Percentiles rank a stretch among this genome's conserved stretches.
phyloP scores from a whole-genome alignment of 805 yeast genomes.

The Sugiyamaella americana region DNA sequence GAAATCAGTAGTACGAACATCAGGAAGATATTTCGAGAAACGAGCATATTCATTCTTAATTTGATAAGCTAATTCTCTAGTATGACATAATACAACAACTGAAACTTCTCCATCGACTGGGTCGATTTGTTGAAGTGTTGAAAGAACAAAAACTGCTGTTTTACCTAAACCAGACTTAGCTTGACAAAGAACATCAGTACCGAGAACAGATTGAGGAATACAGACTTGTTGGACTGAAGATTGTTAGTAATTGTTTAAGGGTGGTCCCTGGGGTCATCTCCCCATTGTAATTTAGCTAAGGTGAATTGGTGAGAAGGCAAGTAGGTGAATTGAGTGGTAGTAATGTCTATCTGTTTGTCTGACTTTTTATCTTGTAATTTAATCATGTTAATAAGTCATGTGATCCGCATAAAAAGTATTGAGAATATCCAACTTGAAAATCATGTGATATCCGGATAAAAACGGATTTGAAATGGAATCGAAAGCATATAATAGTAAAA shows the following conservation, averaged over 20 bases:
- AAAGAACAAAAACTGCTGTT: constrained; percentile 94
- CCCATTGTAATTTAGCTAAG: too few relatives aligned
- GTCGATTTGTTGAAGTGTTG: constrained; percentile 94
- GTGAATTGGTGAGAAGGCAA: too few relatives aligned
- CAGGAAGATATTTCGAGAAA: constrained; percentile 98
- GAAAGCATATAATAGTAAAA: too few relatives aligned
- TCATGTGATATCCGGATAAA: too few relatives aligned
- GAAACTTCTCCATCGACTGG: constrained; percentile 97
- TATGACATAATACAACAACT: constrained; percentile 92
- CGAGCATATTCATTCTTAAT: constrained; percentile 95
- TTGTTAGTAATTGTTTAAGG: neutral
- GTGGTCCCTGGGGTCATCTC: too few relatives aligned
- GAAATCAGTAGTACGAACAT: constrained; percentile 91
- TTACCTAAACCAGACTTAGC: constrained; percentile 99
- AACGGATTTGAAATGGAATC: too few relatives aligned
- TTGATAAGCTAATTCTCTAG: constrained; percentile 98
- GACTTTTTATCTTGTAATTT: too few relatives aligned
- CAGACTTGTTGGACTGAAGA: constrained; percentile 87
- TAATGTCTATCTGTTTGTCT: too few relatives aligned
- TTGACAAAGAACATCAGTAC: constrained; percentile 96
- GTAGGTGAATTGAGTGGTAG: too few relatives aligned
- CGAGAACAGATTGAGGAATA: constrained; percentile 95
- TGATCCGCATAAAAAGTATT: too few relatives aligned
- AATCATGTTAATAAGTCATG: too few relatives aligned
- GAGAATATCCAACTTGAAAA: too few relatives aligned